Base-by-base conservation (phyloP, 2,329 filamentous ascomycete genomes). In the Fulvia fulva region DNA sequence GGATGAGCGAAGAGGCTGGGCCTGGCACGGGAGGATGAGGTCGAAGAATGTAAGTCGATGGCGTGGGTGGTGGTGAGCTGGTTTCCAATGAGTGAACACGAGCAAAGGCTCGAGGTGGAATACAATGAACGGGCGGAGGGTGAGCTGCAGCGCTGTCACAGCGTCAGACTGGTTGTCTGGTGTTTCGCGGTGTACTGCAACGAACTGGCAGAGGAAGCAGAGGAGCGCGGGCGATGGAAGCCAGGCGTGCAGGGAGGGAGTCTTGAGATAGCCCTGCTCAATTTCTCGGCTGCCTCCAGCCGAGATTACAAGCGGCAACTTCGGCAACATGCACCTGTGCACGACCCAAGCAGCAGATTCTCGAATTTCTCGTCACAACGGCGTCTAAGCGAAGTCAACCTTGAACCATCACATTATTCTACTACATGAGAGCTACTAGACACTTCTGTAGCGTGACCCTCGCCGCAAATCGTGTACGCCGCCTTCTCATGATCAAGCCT, bases 11-110 rank as follows among this genome's bases (percentile, higher is more conserved):
- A 34, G 55, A 53, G 55, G 55, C 55, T 57, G 55, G 55, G 23
- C 11, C 53, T 28, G 49, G 55, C 50, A 50, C 34, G 54, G 49
- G n/a, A 46, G 26, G 51, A 37, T 19, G 55, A 52, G 43, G 37
- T 50, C 28, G 25, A 53, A 57, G 55, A 57, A 57, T 57, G 55
- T 30, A 53, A 53, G 52, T 6, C n/a, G 51, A 7, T 34, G 7
- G 41, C 23, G 41, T 47, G 50, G 49, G 30, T 57, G 46, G 34
- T 25, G 34, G 26, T 47, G 26, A 21, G 43, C 22, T 53, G 52
- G 49, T 41, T 53, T 53, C 55, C 50, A 57, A 57, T 21, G 55
- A 57, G 55, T 49, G 55, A 57, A 57, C 41, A 25, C 50, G 55
- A 57, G 37, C 50, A 53, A 57, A 53, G 22, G 49, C 37, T 37